Percentiles rank a stretch among this genome's conserved stretches.
Conservation (phyloP, 352 stramenopile genomes). For the Pythium chondricola region DNA sequence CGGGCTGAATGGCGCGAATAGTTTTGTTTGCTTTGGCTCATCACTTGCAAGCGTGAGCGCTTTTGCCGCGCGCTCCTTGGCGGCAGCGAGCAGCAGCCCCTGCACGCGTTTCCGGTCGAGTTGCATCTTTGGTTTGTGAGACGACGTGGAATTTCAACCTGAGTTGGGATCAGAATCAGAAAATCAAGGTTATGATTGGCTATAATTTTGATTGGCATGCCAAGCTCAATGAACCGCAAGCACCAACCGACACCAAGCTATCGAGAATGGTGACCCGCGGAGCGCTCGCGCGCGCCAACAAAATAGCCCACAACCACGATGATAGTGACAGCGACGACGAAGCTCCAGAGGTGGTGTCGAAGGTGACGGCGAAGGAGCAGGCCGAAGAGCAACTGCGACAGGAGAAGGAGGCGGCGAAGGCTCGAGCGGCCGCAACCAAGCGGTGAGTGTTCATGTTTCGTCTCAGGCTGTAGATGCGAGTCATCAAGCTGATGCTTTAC, state of each 20-base stretch:
- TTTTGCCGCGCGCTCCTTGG: slow-evolving; percentile 37
- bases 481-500: too few relatives aligned
- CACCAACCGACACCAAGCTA: slow-evolving; percentile 15
- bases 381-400: slow-evolving; percentile 39
- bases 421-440: slow-evolving; percentile 19
- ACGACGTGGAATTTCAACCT: background rate
- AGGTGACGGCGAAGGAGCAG: slow-evolving; percentile 55
- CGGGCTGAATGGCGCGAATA: slow-evolving; percentile 77
- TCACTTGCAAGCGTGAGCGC: slow-evolving; percentile 31
- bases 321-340: slow-evolving; percentile 60
- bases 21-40: slow-evolving; percentile 1
- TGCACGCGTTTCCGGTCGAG: slow-evolving; percentile 28
- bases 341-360: slow-evolving; percentile 72
- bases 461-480: too few relatives aligned
- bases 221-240: background rate
- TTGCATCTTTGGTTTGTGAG: background rate
- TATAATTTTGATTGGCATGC: slow-evolving; percentile 23
- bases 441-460: slow-evolving; percentile 33
- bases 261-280: slow-evolving; percentile 22
- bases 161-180: slow-evolving; percentile 8
- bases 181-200: slow-evolving; percentile 14
- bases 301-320: slow-evolving; percentile 6
- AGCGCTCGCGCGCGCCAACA: slow-evolving; percentile 16
- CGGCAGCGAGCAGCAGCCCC: slow-evolving; percentile 58
- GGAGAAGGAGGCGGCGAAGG: slow-evolving; percentile 50